These are phyloP conservation scores for Juncus inflexus DNA, from an alignment of 176 grass and related monocot genomes.

Conservation along the genomic window DNA sequence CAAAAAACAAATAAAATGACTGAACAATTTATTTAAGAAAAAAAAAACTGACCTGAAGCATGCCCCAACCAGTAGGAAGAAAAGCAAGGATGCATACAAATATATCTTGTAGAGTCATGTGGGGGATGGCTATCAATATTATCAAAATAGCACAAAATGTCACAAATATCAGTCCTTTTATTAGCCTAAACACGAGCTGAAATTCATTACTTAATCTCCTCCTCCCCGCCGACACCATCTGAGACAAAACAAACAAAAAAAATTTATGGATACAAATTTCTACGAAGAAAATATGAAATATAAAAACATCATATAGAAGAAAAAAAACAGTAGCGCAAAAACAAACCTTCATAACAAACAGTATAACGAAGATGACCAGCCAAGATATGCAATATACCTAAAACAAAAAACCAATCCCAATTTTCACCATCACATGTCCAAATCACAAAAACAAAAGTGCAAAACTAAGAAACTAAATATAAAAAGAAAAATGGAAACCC, in stretches of 20 bases:
- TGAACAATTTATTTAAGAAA: not conserved
- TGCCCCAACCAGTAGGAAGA: slow-evolving; percentile 93
- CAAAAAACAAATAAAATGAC: too few species aligned
- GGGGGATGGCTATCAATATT: slow-evolving; percentile 64
- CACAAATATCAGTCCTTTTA: slow-evolving; percentile 94
- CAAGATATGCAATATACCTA: slow-evolving; percentile 91
- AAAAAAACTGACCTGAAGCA: slow-evolving; percentile 66
- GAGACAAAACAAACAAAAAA: slow-evolving; percentile 30
- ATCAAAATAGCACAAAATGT: slow-evolving; percentile 57
- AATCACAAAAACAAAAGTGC: not conserved
- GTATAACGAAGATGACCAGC: slow-evolving; percentile 76
- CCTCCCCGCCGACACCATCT: slow-evolving; percentile 72
- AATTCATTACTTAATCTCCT: slow-evolving; percentile 81
- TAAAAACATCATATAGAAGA: not conserved
- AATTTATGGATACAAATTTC: slow-evolving; percentile 1
- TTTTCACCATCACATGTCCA: not conserved
- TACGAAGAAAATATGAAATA: too few species aligned
- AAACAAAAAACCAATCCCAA: slow-evolving; percentile 12
- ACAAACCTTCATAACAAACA: slow-evolving; percentile 83
- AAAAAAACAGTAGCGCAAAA: not conserved
- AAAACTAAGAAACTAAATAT: not conserved
- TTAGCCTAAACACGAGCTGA: slow-evolving; percentile 89
- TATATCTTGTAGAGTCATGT: slow-evolving; percentile 87
- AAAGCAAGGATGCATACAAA: slow-evolving; percentile 95
- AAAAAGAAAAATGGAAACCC: slow-evolving; percentile 1